Base-by-base conservation (phyloP, 352 stramenopile genomes). In the Pythium periplocum region DNA sequence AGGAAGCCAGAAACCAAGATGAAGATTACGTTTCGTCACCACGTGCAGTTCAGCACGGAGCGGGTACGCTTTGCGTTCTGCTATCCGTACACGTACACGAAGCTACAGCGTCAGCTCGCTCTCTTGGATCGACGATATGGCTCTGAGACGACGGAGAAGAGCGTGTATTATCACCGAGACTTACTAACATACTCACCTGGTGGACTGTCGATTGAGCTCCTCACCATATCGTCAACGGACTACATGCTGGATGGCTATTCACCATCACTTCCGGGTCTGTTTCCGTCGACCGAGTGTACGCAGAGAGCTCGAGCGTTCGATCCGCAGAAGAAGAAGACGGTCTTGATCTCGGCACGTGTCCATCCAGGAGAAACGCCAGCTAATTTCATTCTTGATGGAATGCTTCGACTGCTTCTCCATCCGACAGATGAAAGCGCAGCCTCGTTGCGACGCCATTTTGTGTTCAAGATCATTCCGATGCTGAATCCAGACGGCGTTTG, bases 401-500 rank as follows among this genome's bases (percentile, higher is more conserved):
- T 82, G 50, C 53, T 94, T 2, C 44, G 53, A 4, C 63, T 86
- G 30, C 59, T 86, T 2, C 37, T 87, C 11, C 62, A 78, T 30
- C 45, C 50, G 12, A 74, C 77, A 12, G 85, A 96, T 49, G 64
- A 67, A 12, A 59, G 61, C 4, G 73, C 85, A 3, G 44, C 52
- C 32, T 52, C 53, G 9, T 57, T 96, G 34, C 68, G 84, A 4
- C 51, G 62, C 8, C 60, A 68, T 8, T 93, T 87, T 55, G 73
- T 93, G 17, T 87, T 90, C 62, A 86, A 90, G 55, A 71, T 96
- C 57, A 67, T 96, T 26, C 86, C 86, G 1, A 75, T 93, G 51
- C 64, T 96, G 34, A 95, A 96, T 56, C 85, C 86, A 4, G 86
- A 96, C 47, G 86, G 86, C n/a, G 82, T 96, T 0, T 88, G 68